These are phyloP conservation scores for Tolypocladium cylindrosporum DNA, from an alignment of 2,329 filamentous ascomycete genomes.

Conservation along the genomic window DNA sequence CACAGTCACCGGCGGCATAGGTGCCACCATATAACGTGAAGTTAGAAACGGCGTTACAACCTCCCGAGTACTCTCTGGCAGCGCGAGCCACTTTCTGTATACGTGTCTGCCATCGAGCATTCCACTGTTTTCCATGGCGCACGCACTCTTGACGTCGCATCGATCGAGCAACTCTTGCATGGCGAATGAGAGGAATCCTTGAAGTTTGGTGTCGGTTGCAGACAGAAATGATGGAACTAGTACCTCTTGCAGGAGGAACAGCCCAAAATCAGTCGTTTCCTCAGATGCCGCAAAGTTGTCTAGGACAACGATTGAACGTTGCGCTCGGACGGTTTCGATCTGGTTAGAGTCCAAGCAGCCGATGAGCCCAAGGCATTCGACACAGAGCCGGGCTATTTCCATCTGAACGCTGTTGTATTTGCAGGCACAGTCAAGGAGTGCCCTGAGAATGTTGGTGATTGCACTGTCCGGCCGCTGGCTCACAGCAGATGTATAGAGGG, in stretches of 20 bases:
- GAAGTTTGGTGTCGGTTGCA: constrained; percentile 74
- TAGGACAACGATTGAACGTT: constrained; percentile 73
- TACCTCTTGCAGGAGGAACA: constrained; percentile 77
- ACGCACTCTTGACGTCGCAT: constrained; percentile 59
- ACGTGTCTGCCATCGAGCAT: constrained; percentile 43
- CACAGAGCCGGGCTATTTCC: constrained; percentile 63
- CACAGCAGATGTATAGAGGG: constrained; percentile 68
- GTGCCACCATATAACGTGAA: constrained; percentile 69
- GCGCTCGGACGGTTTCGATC: constrained; percentile 68
- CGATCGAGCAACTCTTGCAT: constrained; percentile 86
- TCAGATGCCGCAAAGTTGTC: constrained; percentile 72
- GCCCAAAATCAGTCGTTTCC: constrained; percentile 77
- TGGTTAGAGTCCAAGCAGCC: constrained; percentile 88
- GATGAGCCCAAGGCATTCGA: constrained; percentile 76
- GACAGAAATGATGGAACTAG: constrained; percentile 88
- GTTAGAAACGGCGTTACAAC: constrained; percentile 80
- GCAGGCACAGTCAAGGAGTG: constrained; percentile 75
- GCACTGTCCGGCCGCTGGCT: constrained; percentile 76
- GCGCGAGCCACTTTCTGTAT: constrained; percentile 64
- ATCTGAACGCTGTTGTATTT: constrained; percentile 62
- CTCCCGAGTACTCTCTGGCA: constrained; percentile 70
- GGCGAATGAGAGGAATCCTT: constrained; percentile 85
- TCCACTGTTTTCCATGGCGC: constrained; percentile 28
- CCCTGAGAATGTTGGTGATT: constrained; percentile 60
- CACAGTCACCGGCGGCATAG: constrained; percentile 44